These are phyloP conservation scores for Zygosaccharomyces pseudobailii DNA, from an alignment of 1,139 yeast species.

Conservation along the genomic window DNA sequence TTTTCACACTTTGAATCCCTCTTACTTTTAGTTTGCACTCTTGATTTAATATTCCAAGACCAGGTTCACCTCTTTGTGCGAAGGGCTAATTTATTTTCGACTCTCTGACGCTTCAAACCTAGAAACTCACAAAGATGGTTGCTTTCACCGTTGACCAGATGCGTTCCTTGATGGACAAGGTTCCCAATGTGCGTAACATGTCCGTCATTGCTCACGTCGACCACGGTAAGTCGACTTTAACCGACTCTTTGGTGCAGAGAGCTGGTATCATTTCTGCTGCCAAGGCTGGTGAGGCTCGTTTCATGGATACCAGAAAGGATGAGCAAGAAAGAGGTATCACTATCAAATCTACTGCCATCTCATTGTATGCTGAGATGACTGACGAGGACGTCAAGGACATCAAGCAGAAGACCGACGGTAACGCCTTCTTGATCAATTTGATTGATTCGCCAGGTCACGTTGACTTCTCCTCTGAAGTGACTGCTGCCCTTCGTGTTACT, in stretches of 20 bases:
- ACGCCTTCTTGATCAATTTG: conserved; percentile 93
- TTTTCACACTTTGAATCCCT: neutral
- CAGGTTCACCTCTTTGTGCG: conserved; percentile 11
- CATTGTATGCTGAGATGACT: conserved; percentile 83
- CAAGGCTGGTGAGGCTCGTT: conserved; percentile 99
- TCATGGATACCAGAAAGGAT: conserved; percentile 99
- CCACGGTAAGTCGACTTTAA: conserved; percentile 99
- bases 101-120: conserved; percentile 5
- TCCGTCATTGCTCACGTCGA: conserved; percentile 99
- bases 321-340: conserved; percentile 99
- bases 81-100: conserved; percentile 10
- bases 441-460: conserved; percentile 99
- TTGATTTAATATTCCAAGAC: conserved; percentile 4
- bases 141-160: conserved; percentile 64
- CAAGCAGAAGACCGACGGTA: conserved; percentile 91
- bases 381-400: conserved; percentile 95
- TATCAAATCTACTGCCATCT: conserved; percentile 97
- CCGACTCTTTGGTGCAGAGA: conserved; percentile 97
- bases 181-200: conserved; percentile 99
- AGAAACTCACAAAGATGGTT: conserved; percentile 32
- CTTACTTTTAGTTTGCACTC: neutral
- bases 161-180: conserved; percentile 99
- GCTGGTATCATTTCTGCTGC: conserved; percentile 99
- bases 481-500: conserved; percentile 99
- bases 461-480: conserved; percentile 99